phyloP scores from a whole-genome alignment of 306 rosid species.

The Trichosanthes truncata region DNA sequence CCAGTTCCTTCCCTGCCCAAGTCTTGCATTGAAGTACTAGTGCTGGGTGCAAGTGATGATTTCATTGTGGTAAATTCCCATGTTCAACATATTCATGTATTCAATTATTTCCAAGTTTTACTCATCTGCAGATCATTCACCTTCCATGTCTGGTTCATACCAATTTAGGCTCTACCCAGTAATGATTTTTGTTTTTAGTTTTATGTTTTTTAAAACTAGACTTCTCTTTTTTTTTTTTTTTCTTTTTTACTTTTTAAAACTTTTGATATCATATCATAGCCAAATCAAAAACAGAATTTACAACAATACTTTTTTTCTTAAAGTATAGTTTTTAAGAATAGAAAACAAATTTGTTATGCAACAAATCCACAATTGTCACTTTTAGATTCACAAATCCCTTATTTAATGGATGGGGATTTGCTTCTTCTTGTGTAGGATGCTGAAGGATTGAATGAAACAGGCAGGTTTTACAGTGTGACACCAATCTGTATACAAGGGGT shows the following conservation, averaged over 20 bases:
- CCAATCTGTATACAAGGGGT: constrained; percentile 46
- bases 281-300: neutral
- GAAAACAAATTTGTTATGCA: neutral
- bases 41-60: constrained; percentile 71
- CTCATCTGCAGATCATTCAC: neutral
- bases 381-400: neutral
- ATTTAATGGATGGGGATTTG: neutral
- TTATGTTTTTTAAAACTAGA: no score
- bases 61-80: constrained; percentile 63
- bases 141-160: neutral
- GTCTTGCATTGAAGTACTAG: constrained; percentile 46
- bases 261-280: neutral
- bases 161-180: neutral
- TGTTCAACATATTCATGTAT: neutral
- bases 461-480: constrained; percentile 47
- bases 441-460: constrained; percentile 67
- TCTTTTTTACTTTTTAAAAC: neutral
- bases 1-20: constrained; percentile 65
- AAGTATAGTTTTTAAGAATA: neutral
- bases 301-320: neutral
- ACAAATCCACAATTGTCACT: neutral
- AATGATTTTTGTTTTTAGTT: neutral
- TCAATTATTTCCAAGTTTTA: neutral
- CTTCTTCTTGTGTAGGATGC: constrained; percentile 29
- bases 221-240: neutral